phyloP scores from a whole-genome alignment of 116 monocot genomes.

The Dioscorea cayenensis region DNA sequence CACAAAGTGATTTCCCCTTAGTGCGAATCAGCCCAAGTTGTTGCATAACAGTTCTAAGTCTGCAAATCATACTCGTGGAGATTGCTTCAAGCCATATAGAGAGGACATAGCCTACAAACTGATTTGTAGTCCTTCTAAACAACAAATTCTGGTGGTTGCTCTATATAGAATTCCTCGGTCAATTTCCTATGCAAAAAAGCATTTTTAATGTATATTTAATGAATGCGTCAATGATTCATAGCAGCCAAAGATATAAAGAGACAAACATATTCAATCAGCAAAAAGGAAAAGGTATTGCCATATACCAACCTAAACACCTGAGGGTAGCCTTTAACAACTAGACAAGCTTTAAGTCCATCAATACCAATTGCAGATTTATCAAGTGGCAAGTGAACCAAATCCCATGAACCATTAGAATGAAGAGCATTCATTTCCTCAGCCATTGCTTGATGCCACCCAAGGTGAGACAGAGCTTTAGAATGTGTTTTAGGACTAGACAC shows the following conservation, averaged over 20 bases:
- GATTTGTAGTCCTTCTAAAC: background rate
- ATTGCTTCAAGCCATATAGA: constrained; percentile 4
- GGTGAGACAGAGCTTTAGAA: too few relatives aligned
- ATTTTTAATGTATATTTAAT: background rate
- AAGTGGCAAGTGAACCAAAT: too few relatives aligned
- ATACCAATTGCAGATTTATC: background rate
- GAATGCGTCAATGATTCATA: background rate
- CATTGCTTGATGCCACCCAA: too few relatives aligned
- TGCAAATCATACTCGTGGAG: background rate
- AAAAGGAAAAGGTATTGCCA: background rate
- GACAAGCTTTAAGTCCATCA: constrained; percentile 1
- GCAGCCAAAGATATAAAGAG: background rate
- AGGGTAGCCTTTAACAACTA: background rate
- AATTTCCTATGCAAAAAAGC: background rate
- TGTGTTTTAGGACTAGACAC: too few relatives aligned
- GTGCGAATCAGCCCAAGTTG: too few relatives aligned
- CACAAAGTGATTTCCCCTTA: background rate
- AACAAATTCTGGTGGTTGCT: background rate
- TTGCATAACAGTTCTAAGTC: background rate
- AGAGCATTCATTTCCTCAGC: too few relatives aligned
- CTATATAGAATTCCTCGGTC: too few relatives aligned
- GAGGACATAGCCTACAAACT: background rate
- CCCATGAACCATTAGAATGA: too few relatives aligned
- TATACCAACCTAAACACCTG: background rate
- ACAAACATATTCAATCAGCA: too few relatives aligned